Percentiles rank a stretch among this genome's conserved stretches.
Conservation (phyloP, 176 grass and related monocot genomes). For the Zoysia pacifica region DNA sequence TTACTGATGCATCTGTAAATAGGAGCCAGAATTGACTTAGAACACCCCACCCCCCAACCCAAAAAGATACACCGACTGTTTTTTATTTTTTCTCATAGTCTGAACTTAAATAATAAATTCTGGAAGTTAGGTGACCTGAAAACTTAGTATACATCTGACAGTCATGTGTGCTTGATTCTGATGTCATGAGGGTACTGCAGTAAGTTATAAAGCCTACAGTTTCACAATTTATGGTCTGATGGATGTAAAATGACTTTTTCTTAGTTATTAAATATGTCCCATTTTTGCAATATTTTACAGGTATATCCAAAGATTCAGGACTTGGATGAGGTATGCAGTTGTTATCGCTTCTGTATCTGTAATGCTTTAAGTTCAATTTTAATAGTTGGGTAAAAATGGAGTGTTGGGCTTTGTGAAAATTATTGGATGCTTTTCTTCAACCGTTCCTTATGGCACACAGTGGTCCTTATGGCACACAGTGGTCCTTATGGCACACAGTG, state of each 20-base stretch:
- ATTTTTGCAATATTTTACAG: slow-evolving; percentile 47
- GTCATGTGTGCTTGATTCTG: neutral
- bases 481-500: too few species aligned
- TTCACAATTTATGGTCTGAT: neutral
- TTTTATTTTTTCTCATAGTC: neutral
- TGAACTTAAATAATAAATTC: neutral
- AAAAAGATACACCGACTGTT: too few species aligned
- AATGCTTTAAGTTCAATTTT: neutral
- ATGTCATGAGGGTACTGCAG: neutral
- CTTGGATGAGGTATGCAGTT: slow-evolving; percentile 64
- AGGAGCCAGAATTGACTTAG: neutral
- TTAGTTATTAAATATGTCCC: slow-evolving; percentile 19
- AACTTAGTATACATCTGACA: neutral
- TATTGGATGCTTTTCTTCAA: too few species aligned
- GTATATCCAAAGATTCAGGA: slow-evolving; percentile 92
- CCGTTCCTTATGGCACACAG: too few species aligned
- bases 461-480: too few species aligned
- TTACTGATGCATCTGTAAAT: neutral
- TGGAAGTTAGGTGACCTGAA: neutral
- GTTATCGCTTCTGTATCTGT: neutral
- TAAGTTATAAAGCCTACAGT: slow-evolving; percentile 1
- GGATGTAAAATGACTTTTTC: neutral
- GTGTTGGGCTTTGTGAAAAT: too few species aligned
- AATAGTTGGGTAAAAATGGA: too few species aligned
- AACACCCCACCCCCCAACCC: neutral